Percentiles rank a stretch among this genome's conserved stretches.
Conservation (phyloP, 768 basidiomycete species). For the Amanita phalloides region DNA sequence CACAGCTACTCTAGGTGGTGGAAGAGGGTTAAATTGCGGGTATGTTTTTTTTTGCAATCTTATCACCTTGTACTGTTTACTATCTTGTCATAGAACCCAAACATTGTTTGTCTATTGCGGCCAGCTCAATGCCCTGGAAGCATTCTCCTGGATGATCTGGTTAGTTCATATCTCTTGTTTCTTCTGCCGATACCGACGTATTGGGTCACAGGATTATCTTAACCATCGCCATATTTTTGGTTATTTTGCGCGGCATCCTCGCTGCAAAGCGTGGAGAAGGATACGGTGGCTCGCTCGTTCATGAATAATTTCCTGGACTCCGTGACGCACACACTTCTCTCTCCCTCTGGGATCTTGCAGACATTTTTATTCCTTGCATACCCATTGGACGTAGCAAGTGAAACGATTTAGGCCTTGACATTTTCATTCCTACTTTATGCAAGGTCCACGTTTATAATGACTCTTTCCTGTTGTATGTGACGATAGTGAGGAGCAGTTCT, state of each 20-base stretch:
- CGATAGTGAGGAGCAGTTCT: no score
- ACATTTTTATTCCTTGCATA: background rate
- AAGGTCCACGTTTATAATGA: background rate
- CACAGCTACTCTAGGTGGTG: conserved; percentile 7
- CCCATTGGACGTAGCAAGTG: background rate
- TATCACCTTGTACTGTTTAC: background rate
- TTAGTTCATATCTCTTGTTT: conserved; percentile 13
- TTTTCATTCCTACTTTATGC: background rate
- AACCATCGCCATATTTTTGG: conserved; percentile 47
- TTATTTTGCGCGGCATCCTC: conserved; percentile 49
- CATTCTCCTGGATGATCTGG: conserved; percentile 48
- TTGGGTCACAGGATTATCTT: conserved; percentile 41
- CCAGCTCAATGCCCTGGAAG: conserved; percentile 45
- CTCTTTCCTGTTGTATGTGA: background rate
- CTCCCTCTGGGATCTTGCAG: background rate
- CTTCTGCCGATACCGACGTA: background rate
- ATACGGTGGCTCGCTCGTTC: conserved; percentile 30
- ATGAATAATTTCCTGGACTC: background rate
- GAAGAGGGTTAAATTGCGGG: conserved; percentile 8
- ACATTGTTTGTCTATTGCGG: conserved; percentile 33
- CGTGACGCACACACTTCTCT: background rate
- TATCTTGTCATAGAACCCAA: conserved; percentile 6
- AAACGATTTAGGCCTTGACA: background rate
- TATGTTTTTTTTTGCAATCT: background rate
- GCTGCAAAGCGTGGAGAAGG: conserved; percentile 61